Conservation (phyloP, 306 rosid genomes). For the Trichosanthes cucumerina region DNA sequence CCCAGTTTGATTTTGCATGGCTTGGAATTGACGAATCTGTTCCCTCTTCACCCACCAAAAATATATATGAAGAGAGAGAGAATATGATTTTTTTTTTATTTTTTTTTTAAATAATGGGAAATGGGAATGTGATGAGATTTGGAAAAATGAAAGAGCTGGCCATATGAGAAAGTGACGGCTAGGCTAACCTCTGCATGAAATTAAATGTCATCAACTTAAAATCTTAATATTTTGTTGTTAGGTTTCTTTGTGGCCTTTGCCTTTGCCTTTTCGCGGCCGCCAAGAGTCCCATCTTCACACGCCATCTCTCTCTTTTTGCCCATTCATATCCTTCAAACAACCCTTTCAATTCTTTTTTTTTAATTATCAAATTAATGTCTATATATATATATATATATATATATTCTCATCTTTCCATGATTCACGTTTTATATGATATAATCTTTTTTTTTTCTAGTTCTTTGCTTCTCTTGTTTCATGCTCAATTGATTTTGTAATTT, state of each 20-base stretch:
- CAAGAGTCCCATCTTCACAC: neutral
- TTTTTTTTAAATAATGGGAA: too few relatives aligned
- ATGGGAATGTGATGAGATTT: too few relatives aligned
- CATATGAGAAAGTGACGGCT: neutral
- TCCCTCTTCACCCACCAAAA: constrained; percentile 7
- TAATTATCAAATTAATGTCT: too few relatives aligned
- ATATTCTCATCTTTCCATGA: too few relatives aligned
- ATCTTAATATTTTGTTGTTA: too few relatives aligned
- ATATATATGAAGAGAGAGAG: neutral
- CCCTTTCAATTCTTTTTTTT: too few relatives aligned
- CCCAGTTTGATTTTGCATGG: neutral
- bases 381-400: too few relatives aligned
- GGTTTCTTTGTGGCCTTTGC: neutral
- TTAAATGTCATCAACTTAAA: too few relatives aligned
- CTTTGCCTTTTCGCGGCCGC: neutral
- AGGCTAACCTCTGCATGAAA: neutral
- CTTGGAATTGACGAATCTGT: neutral
- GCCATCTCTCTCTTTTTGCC: neutral
- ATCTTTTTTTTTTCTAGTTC: too few relatives aligned
- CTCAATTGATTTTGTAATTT: too few relatives aligned
- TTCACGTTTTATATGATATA: too few relatives aligned
- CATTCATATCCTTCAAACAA: neutral
- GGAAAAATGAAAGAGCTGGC: neutral
- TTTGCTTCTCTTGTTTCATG: too few relatives aligned
- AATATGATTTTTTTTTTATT: neutral